Evolutionary conservation across 2,329 filamentous ascomycete species (phyloP), one percentile per base, ranked within the genome.

Genomic region (Lecanoromycetidae sp.): DNA sequence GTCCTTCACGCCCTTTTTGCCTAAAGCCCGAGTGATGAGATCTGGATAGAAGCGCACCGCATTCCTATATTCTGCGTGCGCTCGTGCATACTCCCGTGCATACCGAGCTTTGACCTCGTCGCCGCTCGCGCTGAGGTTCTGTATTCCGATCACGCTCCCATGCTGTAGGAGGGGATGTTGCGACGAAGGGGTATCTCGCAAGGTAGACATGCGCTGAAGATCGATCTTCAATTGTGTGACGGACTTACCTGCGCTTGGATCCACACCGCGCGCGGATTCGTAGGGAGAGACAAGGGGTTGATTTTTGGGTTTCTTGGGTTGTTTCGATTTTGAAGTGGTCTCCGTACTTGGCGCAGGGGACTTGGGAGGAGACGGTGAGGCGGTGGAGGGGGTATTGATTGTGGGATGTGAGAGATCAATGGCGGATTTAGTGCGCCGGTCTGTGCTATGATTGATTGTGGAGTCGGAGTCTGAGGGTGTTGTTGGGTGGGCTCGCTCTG

Each of bases 141-240:
- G 46, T 6, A 44, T 30, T 17, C 38, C 44, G 29, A 45, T 36
- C 0, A 33, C 36, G 13, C 20, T 22, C 4, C 42, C 38, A 10
- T 48, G 29, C 15, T 45, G 44, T 13, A 39, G 15, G 3, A 50
- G 23, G 5, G 52, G 50, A 19, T 49, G 50, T 20, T 38, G 38
- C 13, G 44, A 26, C 15, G 48, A 37, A 4, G 47, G 40, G 5
- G 40, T 35, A n/a, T 50, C 50, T n/a, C 48, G 50, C 25, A 44
- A 30, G 39, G 43, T 37, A 38, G 44, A 30, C 47, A 48, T 41
- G 23, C 52, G 51, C 13, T 54, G 52, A 15, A 54, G 48, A 19
- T 54, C 46, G 10, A 54, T 38, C 23, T 52, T 51, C 3, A 51
- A 43, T 27, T 54, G 52, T 15, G 52, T 54, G 19, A 44, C 41